A percentile compares a stretch with the other conserved stretches of the same genome.
Evolutionary conservation across 768 basidiomycete genomes (phyloP).

Genomic region (Boletus reticuloceps): DNA sequence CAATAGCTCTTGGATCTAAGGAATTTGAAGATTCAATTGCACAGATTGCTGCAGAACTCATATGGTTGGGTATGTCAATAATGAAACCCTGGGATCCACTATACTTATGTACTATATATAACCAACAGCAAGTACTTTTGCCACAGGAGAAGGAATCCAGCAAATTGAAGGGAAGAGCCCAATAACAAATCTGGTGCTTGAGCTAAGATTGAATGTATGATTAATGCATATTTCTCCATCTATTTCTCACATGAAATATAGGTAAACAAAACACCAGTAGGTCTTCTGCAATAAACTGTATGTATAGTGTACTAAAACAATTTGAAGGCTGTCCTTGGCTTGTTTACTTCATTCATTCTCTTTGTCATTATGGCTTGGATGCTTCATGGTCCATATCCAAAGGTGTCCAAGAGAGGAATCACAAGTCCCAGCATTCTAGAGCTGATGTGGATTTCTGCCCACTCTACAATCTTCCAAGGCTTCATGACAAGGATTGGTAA

Average conservation of each 20-base stretch:
- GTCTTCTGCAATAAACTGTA: neutral
- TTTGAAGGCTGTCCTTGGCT: neutral
- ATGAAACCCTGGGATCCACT: too few relatives aligned
- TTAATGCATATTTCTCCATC: neutral
- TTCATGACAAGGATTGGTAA: neutral
- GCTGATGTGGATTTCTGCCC: neutral
- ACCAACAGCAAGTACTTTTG: neutral
- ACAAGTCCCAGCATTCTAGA: neutral
- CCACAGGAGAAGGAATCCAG: neutral
- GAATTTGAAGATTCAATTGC: conserved; percentile 7
- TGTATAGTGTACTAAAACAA: neutral
- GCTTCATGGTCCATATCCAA: neutral
- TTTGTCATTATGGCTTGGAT: neutral
- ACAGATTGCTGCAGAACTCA: neutral
- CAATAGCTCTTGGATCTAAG: neutral
- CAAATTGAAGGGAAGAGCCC: neutral
- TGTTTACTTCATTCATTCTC: neutral
- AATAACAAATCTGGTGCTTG: neutral
- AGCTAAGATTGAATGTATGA: neutral
- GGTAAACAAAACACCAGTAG: neutral
- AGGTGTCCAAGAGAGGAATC: neutral
- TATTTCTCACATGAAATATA: neutral
- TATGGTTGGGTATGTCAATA: conserved; percentile 7
- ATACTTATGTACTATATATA: too few relatives aligned
- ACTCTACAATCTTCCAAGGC: neutral